Evolutionary conservation across 345 rosid genomes (phyloP).

Genomic region (Hibiscus tridactylites): DNA sequence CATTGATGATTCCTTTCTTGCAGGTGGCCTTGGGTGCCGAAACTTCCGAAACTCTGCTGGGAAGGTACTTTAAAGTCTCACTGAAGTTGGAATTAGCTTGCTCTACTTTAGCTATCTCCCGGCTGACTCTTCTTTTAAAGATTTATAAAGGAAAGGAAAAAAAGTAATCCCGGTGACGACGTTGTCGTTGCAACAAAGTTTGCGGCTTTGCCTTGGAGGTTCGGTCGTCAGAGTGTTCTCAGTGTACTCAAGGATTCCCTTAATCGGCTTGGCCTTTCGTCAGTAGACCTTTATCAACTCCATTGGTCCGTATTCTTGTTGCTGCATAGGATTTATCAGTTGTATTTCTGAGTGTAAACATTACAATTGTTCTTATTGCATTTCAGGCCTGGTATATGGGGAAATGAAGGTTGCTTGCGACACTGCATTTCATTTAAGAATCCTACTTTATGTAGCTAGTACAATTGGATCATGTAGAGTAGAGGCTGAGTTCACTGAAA

Average conservation of each 20-base stretch:
- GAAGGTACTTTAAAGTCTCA: conserved; percentile 43
- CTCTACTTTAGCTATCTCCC: background rate
- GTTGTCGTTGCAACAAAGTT: conserved; percentile 80
- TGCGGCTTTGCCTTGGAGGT: conserved; percentile 96
- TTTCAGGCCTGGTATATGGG: conserved; percentile 98
- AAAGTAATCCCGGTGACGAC: conserved; percentile 42
- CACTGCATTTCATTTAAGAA: conserved; percentile 21
- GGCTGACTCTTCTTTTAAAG: conserved; percentile 25
- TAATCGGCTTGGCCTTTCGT: conserved; percentile 63
- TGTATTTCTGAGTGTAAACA: background rate
- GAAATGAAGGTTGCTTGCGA: conserved; percentile 73
- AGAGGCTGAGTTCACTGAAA: conserved; percentile 10
- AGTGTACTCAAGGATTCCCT: conserved; percentile 74
- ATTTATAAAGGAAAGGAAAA: conserved; percentile 71
- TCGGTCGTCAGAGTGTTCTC: conserved; percentile 84
- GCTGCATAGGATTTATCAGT: conserved; percentile 1
- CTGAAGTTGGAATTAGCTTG: background rate
- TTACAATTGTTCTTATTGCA: conserved; percentile 24
- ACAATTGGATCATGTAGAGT: background rate
- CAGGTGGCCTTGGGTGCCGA: conserved; percentile 70
- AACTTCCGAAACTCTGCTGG: conserved; percentile 76
- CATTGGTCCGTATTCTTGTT: conserved; percentile 54
- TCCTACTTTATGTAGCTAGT: background rate
- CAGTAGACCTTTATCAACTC: conserved; percentile 88
- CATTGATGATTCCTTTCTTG: conserved; percentile 5